phyloP scores from a whole-genome alignment of 306 rosid species.

The Prunus dulcis region DNA sequence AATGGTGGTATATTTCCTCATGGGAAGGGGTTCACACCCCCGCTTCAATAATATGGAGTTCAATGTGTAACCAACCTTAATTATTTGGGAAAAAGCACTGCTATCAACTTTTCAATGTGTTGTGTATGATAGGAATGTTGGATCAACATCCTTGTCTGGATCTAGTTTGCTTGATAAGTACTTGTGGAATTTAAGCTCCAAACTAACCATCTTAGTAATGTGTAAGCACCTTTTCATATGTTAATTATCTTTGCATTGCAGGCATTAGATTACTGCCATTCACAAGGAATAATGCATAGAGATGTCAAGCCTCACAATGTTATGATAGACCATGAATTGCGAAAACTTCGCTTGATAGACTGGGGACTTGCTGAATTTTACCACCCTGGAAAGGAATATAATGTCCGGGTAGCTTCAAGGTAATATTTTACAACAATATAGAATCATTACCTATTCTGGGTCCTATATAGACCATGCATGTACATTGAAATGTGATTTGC shows the following conservation, averaged over 20 bases:
- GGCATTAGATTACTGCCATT: constrained; percentile 92
- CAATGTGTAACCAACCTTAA: not conserved
- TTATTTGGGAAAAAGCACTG: not conserved
- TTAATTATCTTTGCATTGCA: constrained; percentile 29
- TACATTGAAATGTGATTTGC: not conserved
- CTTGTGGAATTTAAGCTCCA: not conserved
- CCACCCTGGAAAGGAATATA: constrained; percentile 88
- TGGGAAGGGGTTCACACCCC: not conserved
- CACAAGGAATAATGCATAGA: constrained; percentile 92
- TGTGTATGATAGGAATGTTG: not conserved
- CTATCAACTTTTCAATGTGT: not conserved
- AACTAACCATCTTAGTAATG: not conserved
- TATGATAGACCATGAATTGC: constrained; percentile 87
- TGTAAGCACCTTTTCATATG: constrained; percentile 19
- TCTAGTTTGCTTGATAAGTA: not conserved
- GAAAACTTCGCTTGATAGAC: constrained; percentile 87
- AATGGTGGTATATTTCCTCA: not conserved
- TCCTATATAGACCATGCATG: not conserved
- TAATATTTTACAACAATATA: constrained; percentile 20
- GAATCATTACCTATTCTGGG: not conserved
- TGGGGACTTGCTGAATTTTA: constrained; percentile 95
- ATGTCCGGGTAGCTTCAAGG: constrained; percentile 94
- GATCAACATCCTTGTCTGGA: not conserved
- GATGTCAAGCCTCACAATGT: constrained; percentile 94
- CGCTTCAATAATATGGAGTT: not conserved